A percentile compares a stretch with the other conserved stretches of the same genome.
Conservation (phyloP, 1,139 yeast genomes). For the Petasospora rhodanensis region DNA sequence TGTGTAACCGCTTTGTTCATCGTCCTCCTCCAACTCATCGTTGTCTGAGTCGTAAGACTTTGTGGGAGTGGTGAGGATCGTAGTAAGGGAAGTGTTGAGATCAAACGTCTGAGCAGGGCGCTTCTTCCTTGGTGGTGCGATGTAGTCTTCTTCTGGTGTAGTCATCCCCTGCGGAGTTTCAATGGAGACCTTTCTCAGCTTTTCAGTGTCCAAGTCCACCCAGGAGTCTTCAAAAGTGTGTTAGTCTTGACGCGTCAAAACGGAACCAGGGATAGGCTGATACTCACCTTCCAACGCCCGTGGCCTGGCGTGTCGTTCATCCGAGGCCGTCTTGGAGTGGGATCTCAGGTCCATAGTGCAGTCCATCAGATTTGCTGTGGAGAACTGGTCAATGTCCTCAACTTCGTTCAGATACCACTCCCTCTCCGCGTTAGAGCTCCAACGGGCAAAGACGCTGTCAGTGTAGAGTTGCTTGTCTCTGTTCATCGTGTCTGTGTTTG, state of each 20-base stretch:
- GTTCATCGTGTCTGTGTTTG: conserved; percentile 1
- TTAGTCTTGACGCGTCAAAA: neutral
- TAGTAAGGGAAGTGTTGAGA: conserved; percentile 13
- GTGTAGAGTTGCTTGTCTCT: conserved; percentile 1
- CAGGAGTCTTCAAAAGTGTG: conserved; percentile 9
- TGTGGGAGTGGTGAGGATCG: conserved; percentile 7
- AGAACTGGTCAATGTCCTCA: neutral
- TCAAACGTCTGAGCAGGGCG: conserved; percentile 1
- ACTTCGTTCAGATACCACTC: conserved; percentile 5
- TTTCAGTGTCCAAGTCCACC: conserved; percentile 15
- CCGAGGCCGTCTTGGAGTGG: too few relatives aligned
- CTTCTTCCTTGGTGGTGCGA: neutral
- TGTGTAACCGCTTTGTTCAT: too few relatives aligned
- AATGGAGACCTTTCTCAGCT: too few relatives aligned
- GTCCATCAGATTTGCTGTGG: too few relatives aligned
- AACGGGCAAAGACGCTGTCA: conserved; percentile 5
- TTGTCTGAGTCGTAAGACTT: conserved; percentile 1
- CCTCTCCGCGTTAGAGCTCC: conserved; percentile 7
- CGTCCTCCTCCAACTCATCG: conserved; percentile 1
- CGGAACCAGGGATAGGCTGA: neutral
- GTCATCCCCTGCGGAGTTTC: too few relatives aligned
- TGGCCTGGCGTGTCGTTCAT: conserved; percentile 2
- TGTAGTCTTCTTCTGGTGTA: neutral
- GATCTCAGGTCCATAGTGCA: too few relatives aligned
- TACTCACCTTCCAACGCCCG: conserved; percentile 9